Percentiles rank a stretch among this genome's conserved stretches.
These are phyloP conservation scores for Neospermospora avenae DNA, from an alignment of 2,329 filamentous ascomycete species.

Conservation along the genomic window DNA sequence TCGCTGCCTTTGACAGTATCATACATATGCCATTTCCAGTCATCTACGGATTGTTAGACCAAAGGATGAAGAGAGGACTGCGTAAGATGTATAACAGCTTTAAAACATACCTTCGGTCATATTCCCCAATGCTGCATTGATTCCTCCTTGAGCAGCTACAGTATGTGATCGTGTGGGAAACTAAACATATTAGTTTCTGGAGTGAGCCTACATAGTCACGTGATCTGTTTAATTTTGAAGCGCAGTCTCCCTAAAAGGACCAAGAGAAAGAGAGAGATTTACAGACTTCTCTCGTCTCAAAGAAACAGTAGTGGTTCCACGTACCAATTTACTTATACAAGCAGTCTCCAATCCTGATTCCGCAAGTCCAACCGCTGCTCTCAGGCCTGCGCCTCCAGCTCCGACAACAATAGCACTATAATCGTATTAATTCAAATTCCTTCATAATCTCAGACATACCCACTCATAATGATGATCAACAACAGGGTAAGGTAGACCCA, in stretches of 20 bases:
- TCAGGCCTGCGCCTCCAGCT: slow-evolving; percentile 60
- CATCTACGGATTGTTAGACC: slow-evolving; percentile 37
- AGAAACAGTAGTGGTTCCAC: too few species aligned
- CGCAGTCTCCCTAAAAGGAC: too few species aligned
- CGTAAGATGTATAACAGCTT: neutral
- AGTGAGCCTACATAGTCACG: neutral
- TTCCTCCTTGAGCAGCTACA: slow-evolving; percentile 64
- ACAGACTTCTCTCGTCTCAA: too few species aligned
- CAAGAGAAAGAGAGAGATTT: too few species aligned
- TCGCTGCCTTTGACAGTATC: slow-evolving; percentile 57
- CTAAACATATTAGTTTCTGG: neutral
- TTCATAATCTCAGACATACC: neutral
- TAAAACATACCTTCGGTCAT: slow-evolving; percentile 38
- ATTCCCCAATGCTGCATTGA: slow-evolving; percentile 53
- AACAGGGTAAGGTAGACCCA: slow-evolving; percentile 15
- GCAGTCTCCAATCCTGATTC: slow-evolving; percentile 63
- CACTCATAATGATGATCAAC: slow-evolving; percentile 31
- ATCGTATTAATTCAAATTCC: neutral
- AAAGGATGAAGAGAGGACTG: neutral
- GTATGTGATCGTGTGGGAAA: slow-evolving; percentile 64
- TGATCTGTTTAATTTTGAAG: neutral
- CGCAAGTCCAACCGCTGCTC: slow-evolving; percentile 61
- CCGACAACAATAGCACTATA: slow-evolving; percentile 38
- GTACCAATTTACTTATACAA: slow-evolving; percentile 56
- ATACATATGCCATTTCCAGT: slow-evolving; percentile 60